A percentile compares a stretch with the other conserved stretches of the same genome.
These are phyloP conservation scores for Nigrospora osmanthi DNA, from an alignment of 2,329 filamentous ascomycete species.

Conservation along the genomic window DNA sequence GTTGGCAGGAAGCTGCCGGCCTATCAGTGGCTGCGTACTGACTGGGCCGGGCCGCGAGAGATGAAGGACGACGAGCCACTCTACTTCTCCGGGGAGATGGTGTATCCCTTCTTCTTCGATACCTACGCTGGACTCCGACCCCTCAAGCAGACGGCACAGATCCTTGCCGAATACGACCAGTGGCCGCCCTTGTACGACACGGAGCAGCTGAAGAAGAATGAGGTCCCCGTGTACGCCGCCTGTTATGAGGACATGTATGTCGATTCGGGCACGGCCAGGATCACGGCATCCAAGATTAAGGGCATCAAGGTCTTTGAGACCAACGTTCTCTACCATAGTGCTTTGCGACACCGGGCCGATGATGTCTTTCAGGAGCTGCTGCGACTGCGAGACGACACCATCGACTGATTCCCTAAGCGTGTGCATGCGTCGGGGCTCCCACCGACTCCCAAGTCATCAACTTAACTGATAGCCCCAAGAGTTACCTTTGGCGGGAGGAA, in stretches of 20 bases:
- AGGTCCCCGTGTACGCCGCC: conserved; percentile 79
- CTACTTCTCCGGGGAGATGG: conserved; percentile 88
- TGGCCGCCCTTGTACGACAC: conserved; percentile 76
- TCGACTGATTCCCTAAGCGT: conserved; percentile 35
- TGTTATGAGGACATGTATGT: conserved; percentile 94
- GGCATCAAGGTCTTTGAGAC: conserved; percentile 77
- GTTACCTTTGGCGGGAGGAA: too few species aligned
- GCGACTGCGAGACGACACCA: conserved; percentile 60
- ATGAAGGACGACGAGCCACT: conserved; percentile 40
- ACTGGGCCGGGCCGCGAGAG: conserved; percentile 28
- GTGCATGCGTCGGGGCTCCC: too few species aligned
- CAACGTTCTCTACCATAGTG: conserved; percentile 83
- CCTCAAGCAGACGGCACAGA: conserved; percentile 60
- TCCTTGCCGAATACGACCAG: conserved; percentile 57
- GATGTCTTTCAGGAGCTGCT: conserved; percentile 75
- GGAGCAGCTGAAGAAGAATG: conserved; percentile 64
- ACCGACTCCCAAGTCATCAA: too few species aligned
- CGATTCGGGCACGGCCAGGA: conserved; percentile 63
- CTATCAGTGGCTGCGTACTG: conserved; percentile 43
- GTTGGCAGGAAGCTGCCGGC: conserved; percentile 41
- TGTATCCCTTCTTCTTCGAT: conserved; percentile 79
- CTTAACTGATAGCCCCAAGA: too few species aligned
- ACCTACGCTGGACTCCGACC: conserved; percentile 68
- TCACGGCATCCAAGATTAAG: conserved; percentile 68
- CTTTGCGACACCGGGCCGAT: conserved; percentile 62